These are phyloP conservation scores for Corymbia calophylla DNA, from an alignment of 441 rosid genomes.

Conservation along the genomic window DNA sequence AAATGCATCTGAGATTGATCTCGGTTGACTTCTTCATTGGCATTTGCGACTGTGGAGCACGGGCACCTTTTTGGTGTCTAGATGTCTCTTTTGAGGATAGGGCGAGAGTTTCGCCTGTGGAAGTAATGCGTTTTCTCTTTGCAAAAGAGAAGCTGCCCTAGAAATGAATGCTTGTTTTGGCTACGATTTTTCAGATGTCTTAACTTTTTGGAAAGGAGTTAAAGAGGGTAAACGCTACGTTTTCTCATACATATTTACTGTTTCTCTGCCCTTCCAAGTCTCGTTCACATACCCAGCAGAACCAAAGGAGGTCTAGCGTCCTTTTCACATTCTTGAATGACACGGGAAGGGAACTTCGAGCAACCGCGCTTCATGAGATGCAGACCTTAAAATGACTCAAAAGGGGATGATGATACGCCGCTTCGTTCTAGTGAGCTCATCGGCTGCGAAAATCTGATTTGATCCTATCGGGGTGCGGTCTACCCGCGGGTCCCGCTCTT, in stretches of 20 bases:
- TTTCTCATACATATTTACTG: neutral
- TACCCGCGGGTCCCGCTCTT: neutral
- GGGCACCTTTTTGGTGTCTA: neutral
- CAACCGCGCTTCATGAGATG: no score
- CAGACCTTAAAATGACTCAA: no score
- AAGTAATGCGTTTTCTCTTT: constrained; percentile 10
- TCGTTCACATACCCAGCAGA: neutral
- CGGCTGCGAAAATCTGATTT: neutral
- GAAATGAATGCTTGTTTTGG: constrained; percentile 15
- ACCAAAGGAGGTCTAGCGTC: neutral
- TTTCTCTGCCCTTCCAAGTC: neutral
- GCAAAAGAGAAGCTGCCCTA: constrained; percentile 8
- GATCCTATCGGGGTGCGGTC: neutral
- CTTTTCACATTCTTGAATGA: neutral
- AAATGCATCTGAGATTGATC: neutral
- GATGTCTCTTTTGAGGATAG: neutral
- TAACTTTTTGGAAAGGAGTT: constrained; percentile 22
- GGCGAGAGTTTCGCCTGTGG: neutral
- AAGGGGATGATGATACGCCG: no score
- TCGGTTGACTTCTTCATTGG: constrained; percentile 4
- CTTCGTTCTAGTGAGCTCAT: neutral
- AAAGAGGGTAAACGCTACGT: constrained; percentile 19
- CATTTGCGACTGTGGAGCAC: constrained; percentile 1
- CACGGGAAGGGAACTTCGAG: no score
- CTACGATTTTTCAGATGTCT: constrained; percentile 18